Evolutionary conservation across 2,329 filamentous ascomycete species (phyloP).

Genomic region (Colletotrichum sp.): DNA sequence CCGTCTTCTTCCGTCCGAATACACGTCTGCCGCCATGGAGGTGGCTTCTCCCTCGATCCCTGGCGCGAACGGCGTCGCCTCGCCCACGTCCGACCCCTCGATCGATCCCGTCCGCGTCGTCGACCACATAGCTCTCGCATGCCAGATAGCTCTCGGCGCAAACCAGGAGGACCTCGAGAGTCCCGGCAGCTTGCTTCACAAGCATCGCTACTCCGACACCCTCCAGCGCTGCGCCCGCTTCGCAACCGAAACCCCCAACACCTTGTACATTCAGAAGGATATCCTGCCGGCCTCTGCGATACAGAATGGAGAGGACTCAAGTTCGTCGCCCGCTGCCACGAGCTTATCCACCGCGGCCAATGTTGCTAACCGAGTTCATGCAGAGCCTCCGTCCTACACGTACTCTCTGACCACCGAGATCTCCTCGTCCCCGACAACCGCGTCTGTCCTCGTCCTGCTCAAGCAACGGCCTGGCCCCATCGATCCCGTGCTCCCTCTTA

Average conservation of each 20-base stretch:
- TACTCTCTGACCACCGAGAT: slow-evolving; percentile 87
- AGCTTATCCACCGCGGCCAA: neutral
- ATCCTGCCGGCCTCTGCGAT: slow-evolving; percentile 58
- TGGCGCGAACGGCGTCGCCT: slow-evolving; percentile 50
- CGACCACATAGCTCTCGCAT: slow-evolving; percentile 73
- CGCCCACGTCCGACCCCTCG: slow-evolving; percentile 52
- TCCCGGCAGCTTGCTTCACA: slow-evolving; percentile 82
- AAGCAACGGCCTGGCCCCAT: slow-evolving; percentile 85
- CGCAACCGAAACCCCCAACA: slow-evolving; percentile 84
- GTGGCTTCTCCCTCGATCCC: slow-evolving; percentile 52
- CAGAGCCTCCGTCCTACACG: slow-evolving; percentile 62
- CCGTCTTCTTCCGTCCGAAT: slow-evolving; percentile 21
- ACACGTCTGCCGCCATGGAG: slow-evolving; percentile 52
- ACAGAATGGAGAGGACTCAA: slow-evolving; percentile 48
- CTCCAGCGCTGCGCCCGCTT: slow-evolving; percentile 88
- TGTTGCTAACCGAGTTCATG: slow-evolving; percentile 29
- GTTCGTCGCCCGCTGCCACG: slow-evolving; percentile 6
- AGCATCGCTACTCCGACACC: slow-evolving; percentile 75
- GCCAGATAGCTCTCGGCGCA: slow-evolving; percentile 77
- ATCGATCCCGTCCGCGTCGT: slow-evolving; percentile 74
- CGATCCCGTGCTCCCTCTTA: slow-evolving; percentile 81
- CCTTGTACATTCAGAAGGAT: slow-evolving; percentile 92
- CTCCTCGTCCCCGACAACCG: slow-evolving; percentile 77
- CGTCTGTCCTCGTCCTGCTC: slow-evolving; percentile 85
- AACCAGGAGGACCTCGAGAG: slow-evolving; percentile 79